Base-by-base conservation (phyloP, 2,329 filamentous ascomycete species). In the Aspergillus sp. region DNA sequence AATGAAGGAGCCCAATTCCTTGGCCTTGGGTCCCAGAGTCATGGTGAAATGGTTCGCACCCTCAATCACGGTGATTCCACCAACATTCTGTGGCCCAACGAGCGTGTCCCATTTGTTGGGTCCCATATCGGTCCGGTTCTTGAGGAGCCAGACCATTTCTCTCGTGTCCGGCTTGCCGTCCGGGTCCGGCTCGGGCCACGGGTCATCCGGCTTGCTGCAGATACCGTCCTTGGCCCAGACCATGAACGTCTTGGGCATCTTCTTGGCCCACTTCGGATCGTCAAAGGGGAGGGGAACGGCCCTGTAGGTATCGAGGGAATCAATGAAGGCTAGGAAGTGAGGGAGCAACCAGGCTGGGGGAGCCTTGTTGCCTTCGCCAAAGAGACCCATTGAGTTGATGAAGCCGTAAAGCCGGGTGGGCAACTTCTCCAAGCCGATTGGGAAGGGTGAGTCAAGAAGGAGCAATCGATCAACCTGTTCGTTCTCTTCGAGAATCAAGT, bases 381-480 rank as follows among this genome's bases (percentile, higher is more conserved):
- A 80, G 42, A 84, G 71, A 25, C 78, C 78, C 47, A 81, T 75
- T 8, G 73, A 71, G 59, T 81, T 75, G 64, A 81, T 82, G 74
- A 81, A 82, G 59, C 79, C 74, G 68, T 83, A 82, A 15, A 84
- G 73, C 32, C 77, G 76, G 19, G 75, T 71, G 2, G 90, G 90
- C 1, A 90, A 82, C 19, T 86, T 86, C 75, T 91, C 86, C 7
- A 92, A 85, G 7, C 86, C 86, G 61, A 88, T 79, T 1, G 88
- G 88, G 70, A 84, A 87, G 0, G 88, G 88, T 0, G 86, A 81
- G 68, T 91, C 88, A 52, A 91, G 84, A 55, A 90, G 79, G 56
- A 90, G 80, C 10, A 90, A 79, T 54, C 84, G 78, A 5, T 85
- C 83, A 3, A 90, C 86, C 17, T 71, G 71, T 48, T 89, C 84